These are phyloP conservation scores for Papilionanthe hybrid DNA, from an alignment of 116 monocot genomes.

Conservation along the genomic window DNA sequence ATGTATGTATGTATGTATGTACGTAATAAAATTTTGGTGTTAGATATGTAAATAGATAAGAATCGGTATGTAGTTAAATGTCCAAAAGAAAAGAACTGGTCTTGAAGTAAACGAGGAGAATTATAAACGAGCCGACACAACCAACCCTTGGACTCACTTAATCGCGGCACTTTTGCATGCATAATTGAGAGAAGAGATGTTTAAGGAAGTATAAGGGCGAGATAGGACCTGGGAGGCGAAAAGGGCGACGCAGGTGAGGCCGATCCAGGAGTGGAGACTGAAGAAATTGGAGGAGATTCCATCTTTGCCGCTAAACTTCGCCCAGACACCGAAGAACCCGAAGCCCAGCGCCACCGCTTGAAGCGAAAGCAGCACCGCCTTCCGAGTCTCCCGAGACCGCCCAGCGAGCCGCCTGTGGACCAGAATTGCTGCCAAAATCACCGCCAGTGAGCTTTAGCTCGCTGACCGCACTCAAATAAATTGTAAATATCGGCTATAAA, in stretches of 20 bases:
- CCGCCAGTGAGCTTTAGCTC: background rate
- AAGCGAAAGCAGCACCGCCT: constrained; percentile 39
- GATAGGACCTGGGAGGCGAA: constrained; percentile 57
- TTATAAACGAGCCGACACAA: too few species aligned
- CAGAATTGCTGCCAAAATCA: constrained; percentile 42
- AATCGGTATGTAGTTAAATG: too few species aligned
- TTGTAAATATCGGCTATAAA: too few species aligned
- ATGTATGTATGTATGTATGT: too few species aligned
- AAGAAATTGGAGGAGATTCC: constrained; percentile 65
- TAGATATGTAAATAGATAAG: too few species aligned
- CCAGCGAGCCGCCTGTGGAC: constrained; percentile 37
- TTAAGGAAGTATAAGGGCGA: background rate
- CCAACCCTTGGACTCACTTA: too few species aligned
- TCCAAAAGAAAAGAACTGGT: too few species aligned
- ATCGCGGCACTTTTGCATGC: too few species aligned
- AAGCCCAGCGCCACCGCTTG: constrained; percentile 62
- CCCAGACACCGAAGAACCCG: constrained; percentile 58
- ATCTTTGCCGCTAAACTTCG: constrained; percentile 44
- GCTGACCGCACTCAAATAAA: background rate
- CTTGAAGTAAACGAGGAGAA: too few species aligned
- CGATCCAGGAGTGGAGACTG: constrained; percentile 83
- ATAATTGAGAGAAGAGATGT: background rate
- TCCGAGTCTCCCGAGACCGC: constrained; percentile 41
- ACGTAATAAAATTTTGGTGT: too few species aligned
- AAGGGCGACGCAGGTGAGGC: constrained; percentile 52